These are phyloP conservation scores for Fusarium virguliforme DNA, from an alignment of 2,329 filamentous ascomycete species.

Conservation along the genomic window DNA sequence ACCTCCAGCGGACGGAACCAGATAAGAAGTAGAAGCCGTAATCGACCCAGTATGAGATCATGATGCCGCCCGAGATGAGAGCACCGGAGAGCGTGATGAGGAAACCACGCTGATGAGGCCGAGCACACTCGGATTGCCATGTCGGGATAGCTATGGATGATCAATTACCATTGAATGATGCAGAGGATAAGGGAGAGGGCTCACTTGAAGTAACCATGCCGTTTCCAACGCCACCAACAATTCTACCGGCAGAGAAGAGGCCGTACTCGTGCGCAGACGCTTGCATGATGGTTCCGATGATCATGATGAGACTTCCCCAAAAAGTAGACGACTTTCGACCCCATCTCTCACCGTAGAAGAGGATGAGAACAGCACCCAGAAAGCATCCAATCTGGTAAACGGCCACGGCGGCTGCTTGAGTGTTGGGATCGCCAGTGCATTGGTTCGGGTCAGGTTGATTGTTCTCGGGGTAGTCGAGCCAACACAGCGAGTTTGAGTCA, in stretches of 20 bases:
- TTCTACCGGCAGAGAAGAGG: slow-evolving; percentile 60
- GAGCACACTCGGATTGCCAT: slow-evolving; percentile 59
- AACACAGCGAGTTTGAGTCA: slow-evolving; percentile 9
- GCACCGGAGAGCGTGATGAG: slow-evolving; percentile 47
- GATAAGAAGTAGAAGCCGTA: slow-evolving; percentile 55
- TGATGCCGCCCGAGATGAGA: slow-evolving; percentile 56
- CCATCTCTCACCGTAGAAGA: slow-evolving; percentile 53
- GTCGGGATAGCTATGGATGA: slow-evolving; percentile 35
- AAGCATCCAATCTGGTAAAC: slow-evolving; percentile 24
- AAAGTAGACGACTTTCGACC: slow-evolving; percentile 54
- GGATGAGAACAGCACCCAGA: slow-evolving; percentile 51
- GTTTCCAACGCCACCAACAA: slow-evolving; percentile 61
- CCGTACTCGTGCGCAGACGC: slow-evolving; percentile 49
- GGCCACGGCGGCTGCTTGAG: slow-evolving; percentile 9
- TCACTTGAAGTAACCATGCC: slow-evolving; percentile 63
- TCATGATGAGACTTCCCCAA: slow-evolving; percentile 54
- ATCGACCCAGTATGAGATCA: slow-evolving; percentile 53
- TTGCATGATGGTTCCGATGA: slow-evolving; percentile 51
- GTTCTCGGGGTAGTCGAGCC: slow-evolving; percentile 21
- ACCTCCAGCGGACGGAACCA: slow-evolving; percentile 58
- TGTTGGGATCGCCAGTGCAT: slow-evolving; percentile 16
- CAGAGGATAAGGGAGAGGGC: not conserved
- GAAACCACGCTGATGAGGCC: slow-evolving; percentile 56
- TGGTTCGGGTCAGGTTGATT: slow-evolving; percentile 6
- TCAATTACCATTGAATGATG: not conserved